phyloP scores from a whole-genome alignment of 768 basidiomycete genomes.

The Suillus placidus region DNA sequence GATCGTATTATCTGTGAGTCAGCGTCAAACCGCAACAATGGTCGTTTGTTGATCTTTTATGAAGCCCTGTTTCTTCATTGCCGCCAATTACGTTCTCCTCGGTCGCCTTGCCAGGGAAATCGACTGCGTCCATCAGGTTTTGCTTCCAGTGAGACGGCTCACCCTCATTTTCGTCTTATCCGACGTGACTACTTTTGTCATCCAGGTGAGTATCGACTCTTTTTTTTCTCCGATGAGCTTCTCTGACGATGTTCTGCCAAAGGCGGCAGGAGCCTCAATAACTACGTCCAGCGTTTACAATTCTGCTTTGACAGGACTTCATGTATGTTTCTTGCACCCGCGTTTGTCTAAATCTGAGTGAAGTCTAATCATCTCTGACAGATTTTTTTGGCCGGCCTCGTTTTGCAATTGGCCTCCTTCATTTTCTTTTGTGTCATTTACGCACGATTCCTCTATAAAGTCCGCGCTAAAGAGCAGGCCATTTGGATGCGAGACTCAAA shows the following conservation, averaged over 20 bases:
- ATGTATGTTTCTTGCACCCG: slow-evolving; percentile 31
- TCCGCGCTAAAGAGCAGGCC: slow-evolving; percentile 43
- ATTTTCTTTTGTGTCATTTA: slow-evolving; percentile 49
- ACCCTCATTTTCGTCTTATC: slow-evolving; percentile 61
- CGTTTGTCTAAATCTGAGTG: slow-evolving; percentile 1
- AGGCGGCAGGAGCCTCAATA: slow-evolving; percentile 54
- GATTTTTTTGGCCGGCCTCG: slow-evolving; percentile 62
- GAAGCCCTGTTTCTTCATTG: slow-evolving; percentile 76
- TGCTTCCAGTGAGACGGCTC: slow-evolving; percentile 51
- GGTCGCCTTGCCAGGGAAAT: slow-evolving; percentile 60
- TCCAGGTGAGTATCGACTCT: slow-evolving; percentile 46
- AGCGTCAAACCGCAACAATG: neutral
- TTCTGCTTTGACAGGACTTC: slow-evolving; percentile 35
- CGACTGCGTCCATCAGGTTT: slow-evolving; percentile 47
- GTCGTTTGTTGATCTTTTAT: neutral
- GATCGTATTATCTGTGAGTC: slow-evolving; percentile 54
- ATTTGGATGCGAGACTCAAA: slow-evolving; percentile 43
- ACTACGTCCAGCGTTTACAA: slow-evolving; percentile 42
- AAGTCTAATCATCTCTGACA: slow-evolving; percentile 23
- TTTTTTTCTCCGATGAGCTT: neutral
- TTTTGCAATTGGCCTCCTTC: slow-evolving; percentile 58
- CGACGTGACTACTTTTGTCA: slow-evolving; percentile 66
- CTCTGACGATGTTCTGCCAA: neutral
- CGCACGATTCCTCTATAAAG: slow-evolving; percentile 49
- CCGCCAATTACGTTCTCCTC: slow-evolving; percentile 66